Percentiles rank a stretch among this genome's conserved stretches.
These are phyloP conservation scores for Geranium rotundifolium DNA, from an alignment of 345 rosid species.

Conservation along the genomic window DNA sequence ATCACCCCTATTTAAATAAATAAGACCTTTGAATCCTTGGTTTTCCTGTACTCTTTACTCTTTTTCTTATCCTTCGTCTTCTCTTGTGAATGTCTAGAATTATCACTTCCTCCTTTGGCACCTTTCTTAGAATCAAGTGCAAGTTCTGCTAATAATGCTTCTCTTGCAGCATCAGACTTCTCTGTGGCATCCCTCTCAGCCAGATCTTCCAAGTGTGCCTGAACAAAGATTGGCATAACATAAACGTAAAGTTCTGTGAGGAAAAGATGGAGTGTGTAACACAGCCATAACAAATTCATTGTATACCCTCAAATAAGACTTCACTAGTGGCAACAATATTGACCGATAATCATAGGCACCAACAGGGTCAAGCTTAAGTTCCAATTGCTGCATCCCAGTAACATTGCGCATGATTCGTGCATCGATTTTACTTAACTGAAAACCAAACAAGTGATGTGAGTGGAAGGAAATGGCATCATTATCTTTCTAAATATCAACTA, in stretches of 20 bases:
- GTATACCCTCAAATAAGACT: conserved; percentile 73
- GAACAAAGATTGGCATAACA: conserved; percentile 7
- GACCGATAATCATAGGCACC: conserved; percentile 57
- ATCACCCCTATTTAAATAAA: no score
- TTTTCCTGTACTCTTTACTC: conserved; percentile 56
- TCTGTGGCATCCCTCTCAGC: conserved; percentile 93
- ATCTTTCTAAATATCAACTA: background rate
- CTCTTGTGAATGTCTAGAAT: conserved; percentile 48
- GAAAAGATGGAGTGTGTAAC: conserved; percentile 9
- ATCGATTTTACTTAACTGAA: conserved; percentile 80
- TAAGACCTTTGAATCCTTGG: conserved; percentile 64
- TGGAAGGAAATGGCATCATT: background rate
- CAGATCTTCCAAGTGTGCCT: conserved; percentile 84
- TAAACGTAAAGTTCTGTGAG: conserved; percentile 5
- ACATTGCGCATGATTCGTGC: conserved; percentile 62
- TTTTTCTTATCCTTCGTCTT: conserved; percentile 77
- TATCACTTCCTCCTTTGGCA: conserved; percentile 47
- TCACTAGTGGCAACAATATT: conserved; percentile 62
- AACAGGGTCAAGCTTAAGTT: conserved; percentile 64
- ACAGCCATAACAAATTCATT: conserved; percentile 13
- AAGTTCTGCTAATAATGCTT: conserved; percentile 89
- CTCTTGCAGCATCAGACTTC: conserved; percentile 97
- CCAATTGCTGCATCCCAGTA: conserved; percentile 71
- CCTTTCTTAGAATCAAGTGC: conserved; percentile 78
- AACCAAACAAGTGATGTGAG: conserved; percentile 9